Evolutionary conservation across 768 basidiomycete species (phyloP).

Genomic region (Rhizopogon vesiculosus): DNA sequence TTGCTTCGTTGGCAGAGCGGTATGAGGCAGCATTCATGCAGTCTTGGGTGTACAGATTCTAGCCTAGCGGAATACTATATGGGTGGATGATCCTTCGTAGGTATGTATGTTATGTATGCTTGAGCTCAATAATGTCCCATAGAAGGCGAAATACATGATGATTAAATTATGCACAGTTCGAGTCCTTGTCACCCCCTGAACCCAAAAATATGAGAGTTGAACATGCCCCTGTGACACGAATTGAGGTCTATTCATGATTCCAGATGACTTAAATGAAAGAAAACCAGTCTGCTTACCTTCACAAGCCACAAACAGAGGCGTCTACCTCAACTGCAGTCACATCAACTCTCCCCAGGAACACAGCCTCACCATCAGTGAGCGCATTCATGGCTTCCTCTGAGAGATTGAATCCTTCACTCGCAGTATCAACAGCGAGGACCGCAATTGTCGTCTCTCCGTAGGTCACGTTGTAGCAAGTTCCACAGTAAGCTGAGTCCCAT

Average conservation of each 20-base stretch:
- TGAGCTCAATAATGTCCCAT: not conserved
- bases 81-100: not conserved
- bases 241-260: not conserved
- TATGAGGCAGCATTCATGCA: constrained; percentile 46
- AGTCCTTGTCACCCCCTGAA: not conserved
- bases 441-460: constrained; percentile 15
- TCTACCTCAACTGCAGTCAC: constrained; percentile 40
- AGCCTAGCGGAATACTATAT: not conserved
- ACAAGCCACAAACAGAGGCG: constrained; percentile 42
- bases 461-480: constrained; percentile 29
- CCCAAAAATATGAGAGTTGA: not conserved
- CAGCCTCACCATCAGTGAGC: constrained; percentile 44
- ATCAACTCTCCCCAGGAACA: constrained; percentile 41
- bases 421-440: constrained; percentile 25
- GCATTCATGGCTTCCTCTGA: constrained; percentile 50
- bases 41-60: constrained; percentile 45
- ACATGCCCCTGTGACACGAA: not conserved
- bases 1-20: constrained; percentile 45
- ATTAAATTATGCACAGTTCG: not conserved
- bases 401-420: constrained; percentile 38
- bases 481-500: constrained; percentile 26
- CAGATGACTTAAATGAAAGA: not conserved
- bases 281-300: not conserved
- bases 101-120: not conserved
- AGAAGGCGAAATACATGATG: not conserved